These are phyloP conservation scores for Beauveria varroae DNA, from an alignment of 2,329 filamentous ascomycete species.

Conservation along the genomic window DNA sequence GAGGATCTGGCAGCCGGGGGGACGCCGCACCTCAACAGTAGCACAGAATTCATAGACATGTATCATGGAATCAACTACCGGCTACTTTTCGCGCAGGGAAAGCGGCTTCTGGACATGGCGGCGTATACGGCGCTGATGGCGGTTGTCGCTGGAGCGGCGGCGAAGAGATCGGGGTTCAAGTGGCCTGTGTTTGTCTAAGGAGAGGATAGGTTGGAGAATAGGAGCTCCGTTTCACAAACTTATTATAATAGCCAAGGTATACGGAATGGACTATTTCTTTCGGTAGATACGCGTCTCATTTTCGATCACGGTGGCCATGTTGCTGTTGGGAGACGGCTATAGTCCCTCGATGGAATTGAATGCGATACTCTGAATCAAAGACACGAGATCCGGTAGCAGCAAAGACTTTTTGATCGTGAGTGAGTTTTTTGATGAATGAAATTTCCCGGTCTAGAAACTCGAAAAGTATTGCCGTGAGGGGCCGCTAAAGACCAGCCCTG, in stretches of 20 bases:
- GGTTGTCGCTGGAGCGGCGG: background rate
- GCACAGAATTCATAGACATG: background rate
- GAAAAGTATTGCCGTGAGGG: background rate
- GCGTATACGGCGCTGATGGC: constrained; percentile 3
- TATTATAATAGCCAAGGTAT: too few relatives aligned
- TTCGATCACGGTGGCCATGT: too few relatives aligned
- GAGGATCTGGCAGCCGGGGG: background rate
- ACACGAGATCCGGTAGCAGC: too few relatives aligned
- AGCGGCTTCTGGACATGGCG: constrained; percentile 1
- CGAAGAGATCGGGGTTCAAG: background rate
- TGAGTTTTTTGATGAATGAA: background rate
- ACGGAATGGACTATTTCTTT: too few relatives aligned
- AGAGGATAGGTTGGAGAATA: too few relatives aligned
- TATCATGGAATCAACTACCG: background rate
- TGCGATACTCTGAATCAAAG: too few relatives aligned
- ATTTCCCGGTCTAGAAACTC: background rate
- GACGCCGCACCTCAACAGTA: constrained; percentile 5
- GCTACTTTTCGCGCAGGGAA: background rate
- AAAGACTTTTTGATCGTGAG: background rate
- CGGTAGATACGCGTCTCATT: too few relatives aligned
- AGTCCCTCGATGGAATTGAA: too few relatives aligned
- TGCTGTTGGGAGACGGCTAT: too few relatives aligned
- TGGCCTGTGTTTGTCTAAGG: background rate
- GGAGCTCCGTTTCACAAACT: background rate
- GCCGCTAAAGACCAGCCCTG: background rate